Base-by-base conservation (phyloP, 257 asterid species). In the Striga asiatica region DNA sequence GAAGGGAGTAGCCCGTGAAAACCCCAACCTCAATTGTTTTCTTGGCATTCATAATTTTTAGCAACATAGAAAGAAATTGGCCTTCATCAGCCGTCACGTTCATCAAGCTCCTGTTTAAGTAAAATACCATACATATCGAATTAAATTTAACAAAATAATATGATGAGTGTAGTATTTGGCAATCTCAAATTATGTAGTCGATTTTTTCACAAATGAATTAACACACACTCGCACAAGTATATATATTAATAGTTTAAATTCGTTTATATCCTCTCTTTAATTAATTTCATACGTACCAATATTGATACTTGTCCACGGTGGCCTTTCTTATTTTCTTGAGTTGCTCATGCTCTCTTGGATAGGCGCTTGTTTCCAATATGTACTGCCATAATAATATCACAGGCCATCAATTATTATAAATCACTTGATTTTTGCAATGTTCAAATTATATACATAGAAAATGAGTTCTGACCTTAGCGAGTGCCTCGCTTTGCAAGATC, bases 11-110 rank as follows among this genome's bases (percentile, higher is more conserved):
- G 8, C 89, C 85, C 8, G 89, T 81, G 18, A 72, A 81, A n/a
- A 81, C 85, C 23, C 89, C 89, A 39, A 42, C 22, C 17, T 42
- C 49, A 16, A 42, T 16, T 7, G 49, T 42, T 11, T 42, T 42
- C 23, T 42, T 42, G 0, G 49, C 49, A 42, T 77, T 74, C 74
- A 80, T 80, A 19, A 75, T 50, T 47, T 81, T 81, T 65, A 81
- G 34, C 0, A 81, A 71, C 85, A 81, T 75, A 3, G 73, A 63
- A 8, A 81, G 41, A 18, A 81, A 75, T 19, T 59, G 79, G 1
- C 85, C 89, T 50, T 81, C 89, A 31, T 81, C 89, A 0, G 77
- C 85, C 1, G 85, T 71, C 52, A 80, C 77, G 47, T 77, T 78
- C 89, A 81, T 81, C 45, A 75, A 2, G 54, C 83, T 81, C 85